phyloP scores from a whole-genome alignment of 306 rosid species.

The Cajanus cajan region DNA sequence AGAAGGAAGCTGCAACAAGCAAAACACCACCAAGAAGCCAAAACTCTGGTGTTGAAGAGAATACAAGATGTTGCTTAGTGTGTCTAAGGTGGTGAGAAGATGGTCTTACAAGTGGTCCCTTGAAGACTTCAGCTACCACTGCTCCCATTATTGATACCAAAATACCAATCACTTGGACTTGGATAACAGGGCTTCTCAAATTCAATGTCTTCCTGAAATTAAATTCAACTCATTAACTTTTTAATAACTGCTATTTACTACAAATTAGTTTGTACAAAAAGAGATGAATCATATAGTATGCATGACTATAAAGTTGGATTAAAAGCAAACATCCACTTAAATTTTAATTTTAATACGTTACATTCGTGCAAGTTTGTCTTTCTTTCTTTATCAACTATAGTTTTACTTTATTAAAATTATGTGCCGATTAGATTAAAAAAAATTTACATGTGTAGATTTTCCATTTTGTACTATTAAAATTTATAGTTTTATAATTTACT shows the following conservation, averaged over 20 bases:
- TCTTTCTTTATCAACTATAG: neutral
- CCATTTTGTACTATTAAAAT: neutral
- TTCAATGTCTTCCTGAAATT: slow-evolving; percentile 31
- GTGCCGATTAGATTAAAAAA: too few relatives aligned
- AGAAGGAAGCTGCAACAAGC: slow-evolving; percentile 59
- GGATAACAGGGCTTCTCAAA: slow-evolving; percentile 43
- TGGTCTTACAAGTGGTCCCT: slow-evolving; percentile 55
- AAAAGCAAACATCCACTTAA: neutral
- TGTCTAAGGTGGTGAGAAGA: slow-evolving; percentile 45
- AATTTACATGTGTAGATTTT: neutral
- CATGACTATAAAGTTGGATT: neutral
- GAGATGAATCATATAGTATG: too few relatives aligned
- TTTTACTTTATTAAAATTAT: neutral
- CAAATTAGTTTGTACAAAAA: too few relatives aligned
- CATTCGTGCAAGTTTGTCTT: neutral
- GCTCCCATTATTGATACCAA: slow-evolving; percentile 67
- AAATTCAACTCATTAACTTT: too few relatives aligned
- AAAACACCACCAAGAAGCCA: slow-evolving; percentile 79
- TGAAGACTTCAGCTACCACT: slow-evolving; percentile 45
- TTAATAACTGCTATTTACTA: too few relatives aligned
- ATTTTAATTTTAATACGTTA: neutral
- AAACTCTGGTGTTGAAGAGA: slow-evolving; percentile 61
- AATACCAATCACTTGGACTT: slow-evolving; percentile 55
- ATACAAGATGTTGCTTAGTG: slow-evolving; percentile 42
- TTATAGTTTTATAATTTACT: neutral